Evolutionary conservation across 1,284 basidiomycete species (phyloP), one percentile per base, ranked within the genome.

Genomic region (Grifola frondosa): DNA sequence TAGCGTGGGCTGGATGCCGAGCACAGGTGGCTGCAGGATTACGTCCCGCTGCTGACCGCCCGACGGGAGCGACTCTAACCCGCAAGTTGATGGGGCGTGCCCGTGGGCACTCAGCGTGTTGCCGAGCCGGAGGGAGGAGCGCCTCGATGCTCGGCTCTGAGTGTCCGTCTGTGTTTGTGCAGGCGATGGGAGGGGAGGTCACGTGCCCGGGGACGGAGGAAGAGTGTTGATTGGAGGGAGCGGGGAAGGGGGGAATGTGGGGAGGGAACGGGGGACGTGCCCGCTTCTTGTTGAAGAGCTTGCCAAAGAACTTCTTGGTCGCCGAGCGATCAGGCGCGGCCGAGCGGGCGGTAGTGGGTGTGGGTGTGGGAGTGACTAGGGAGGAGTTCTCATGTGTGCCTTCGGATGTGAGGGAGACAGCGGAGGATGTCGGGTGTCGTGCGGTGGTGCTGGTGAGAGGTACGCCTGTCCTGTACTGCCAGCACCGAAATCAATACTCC

Each of bases 281-380:
- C 23, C 73, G 71, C 55, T 78, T 78, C 64, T 78, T 81, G 64
- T 78, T 84, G 71, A 91, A 89, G 28, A 91, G 68, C 60, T 80
- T 83, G 26, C 82, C 76, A 56, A 91, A 87, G 30, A 91, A 68
- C 59, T 81, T 84, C 62, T 81, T 87, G 10, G 75, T 57, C 13
- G 69, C 68, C 7, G 59, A 63, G 22, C 47, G 44, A 37, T 53
- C 47, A n/a, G 53, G 47, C 8, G 49, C 47, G 12, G 34, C 30
- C 37, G 54, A 60, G 13, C 62, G 43, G 7, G 49, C 48, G 28
- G 54, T 48, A 31, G 44, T 37, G 19, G 44, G 52, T 28, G 56
- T 50, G 12, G 60, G 58, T 12, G 49, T 56, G 25, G 46, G 54
- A 17, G 57, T 55, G 34, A 56, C 57, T 38, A 51, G 10, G 44